These are phyloP conservation scores for Morella rubra DNA, from an alignment of 306 rosid genomes.

Conservation along the genomic window DNA sequence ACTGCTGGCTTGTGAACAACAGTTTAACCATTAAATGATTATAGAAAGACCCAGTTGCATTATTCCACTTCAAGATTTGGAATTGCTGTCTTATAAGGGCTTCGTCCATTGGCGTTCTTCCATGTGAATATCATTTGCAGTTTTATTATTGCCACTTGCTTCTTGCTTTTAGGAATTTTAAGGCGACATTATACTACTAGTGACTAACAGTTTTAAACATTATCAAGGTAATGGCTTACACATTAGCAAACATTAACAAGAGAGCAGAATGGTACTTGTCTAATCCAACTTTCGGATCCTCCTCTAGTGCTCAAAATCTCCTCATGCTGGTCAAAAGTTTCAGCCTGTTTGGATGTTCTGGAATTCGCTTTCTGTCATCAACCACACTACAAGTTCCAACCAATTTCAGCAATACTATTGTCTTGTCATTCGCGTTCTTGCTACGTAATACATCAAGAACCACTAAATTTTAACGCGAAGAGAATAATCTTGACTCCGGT, in stretches of 20 bases:
- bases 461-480: not conserved
- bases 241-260: not conserved
- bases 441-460: not conserved
- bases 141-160: not conserved
- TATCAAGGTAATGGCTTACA: not conserved
- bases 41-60: not conserved
- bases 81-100: not conserved
- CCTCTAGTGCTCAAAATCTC: not conserved
- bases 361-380: not conserved
- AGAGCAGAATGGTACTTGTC: not conserved
- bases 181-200: not conserved
- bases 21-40: too few species aligned
- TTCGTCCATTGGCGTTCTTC: not conserved
- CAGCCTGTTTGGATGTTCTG: not conserved
- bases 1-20: too few species aligned
- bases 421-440: conserved; percentile 2
- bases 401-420: not conserved
- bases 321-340: not conserved
- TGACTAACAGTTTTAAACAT: not conserved
- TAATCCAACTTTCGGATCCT: not conserved
- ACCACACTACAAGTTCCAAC: not conserved
- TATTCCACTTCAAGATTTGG: not conserved
- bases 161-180: not conserved
- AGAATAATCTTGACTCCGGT: conserved; percentile 5
- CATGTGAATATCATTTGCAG: not conserved